Base-by-base conservation (phyloP, 768 basidiomycete species). In the Pleurotus eryngii region DNA sequence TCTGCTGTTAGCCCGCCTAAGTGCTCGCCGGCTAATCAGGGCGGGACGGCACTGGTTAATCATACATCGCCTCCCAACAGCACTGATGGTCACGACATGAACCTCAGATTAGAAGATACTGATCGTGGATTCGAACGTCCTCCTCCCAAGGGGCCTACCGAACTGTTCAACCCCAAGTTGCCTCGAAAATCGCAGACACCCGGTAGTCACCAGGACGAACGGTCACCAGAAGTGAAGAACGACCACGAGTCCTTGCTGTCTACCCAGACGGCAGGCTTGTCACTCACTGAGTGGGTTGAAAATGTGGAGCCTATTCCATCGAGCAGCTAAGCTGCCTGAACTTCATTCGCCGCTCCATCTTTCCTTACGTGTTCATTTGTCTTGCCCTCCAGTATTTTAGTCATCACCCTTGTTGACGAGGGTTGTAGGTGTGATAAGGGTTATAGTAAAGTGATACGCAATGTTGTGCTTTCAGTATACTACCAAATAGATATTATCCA, bases 101-200 rank as follows among this genome's bases (percentile, higher is more conserved):
- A 63, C 27, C 58, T 60, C 1, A 74, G 73, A 54, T 58, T 72
- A 27, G 83, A 81, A 27, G 83, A 84, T 3, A 62, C 61, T 18
- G 83, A 85, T 45, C 67, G 67, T 17, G 68, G 65, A 11, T 81
- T 72, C 57, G 81, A 84, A 60, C 72, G 82, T 42, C 76, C 78
- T 1, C 75, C 74, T 3, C 76, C 75, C 14, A 85, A 77, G 69
- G 78, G 78, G 60, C 68, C 67, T 8, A 61, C 65, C 5, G 73
- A 76, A 59, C 63, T 74, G 27, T 74, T 65, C 49, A 75, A 74
- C 55, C 73, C 73, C 6, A 75, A 73, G 62, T 42, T 69, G 17
- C 62, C 66, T 30, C 62, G 66, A 39, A 63, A 69, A n/a, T 55
- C 65, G 48, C 37, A 40, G 39, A 24, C 51, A 12, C 37, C 51